Evolutionary conservation across 352 stramenopile species (phyloP).

Genomic region (Phytophthora foliorum): DNA sequence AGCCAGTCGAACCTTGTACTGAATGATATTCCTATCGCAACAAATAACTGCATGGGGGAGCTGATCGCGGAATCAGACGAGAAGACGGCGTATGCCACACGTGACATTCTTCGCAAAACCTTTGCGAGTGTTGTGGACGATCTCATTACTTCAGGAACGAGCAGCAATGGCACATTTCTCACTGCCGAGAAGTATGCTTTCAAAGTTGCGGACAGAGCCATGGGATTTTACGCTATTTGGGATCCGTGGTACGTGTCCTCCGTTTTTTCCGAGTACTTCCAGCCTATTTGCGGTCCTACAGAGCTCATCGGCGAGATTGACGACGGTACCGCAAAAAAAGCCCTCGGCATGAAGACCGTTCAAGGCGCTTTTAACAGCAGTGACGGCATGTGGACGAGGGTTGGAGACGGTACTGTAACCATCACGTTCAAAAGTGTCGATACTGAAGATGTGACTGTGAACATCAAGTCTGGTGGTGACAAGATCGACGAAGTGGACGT

Average conservation of each 20-base stretch:
- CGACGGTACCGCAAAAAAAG: slow-evolving; percentile 49
- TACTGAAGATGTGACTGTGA: slow-evolving; percentile 43
- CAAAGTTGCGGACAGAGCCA: slow-evolving; percentile 49
- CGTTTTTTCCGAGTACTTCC: slow-evolving; percentile 54
- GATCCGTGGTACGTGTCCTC: slow-evolving; percentile 54
- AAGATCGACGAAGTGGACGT: slow-evolving; percentile 45
- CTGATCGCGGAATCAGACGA: slow-evolving; percentile 32
- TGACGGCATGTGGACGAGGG: slow-evolving; percentile 43
- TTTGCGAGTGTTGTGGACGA: slow-evolving; percentile 53
- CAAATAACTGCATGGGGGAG: slow-evolving; percentile 50
- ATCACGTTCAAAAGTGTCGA: slow-evolving; percentile 52
- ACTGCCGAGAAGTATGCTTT: slow-evolving; percentile 45
- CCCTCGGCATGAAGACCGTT: slow-evolving; percentile 49
- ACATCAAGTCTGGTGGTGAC: slow-evolving; percentile 50
- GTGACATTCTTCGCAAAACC: slow-evolving; percentile 59
- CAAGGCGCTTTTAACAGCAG: slow-evolving; percentile 52
- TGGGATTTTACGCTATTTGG: slow-evolving; percentile 52
- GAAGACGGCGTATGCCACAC: slow-evolving; percentile 33
- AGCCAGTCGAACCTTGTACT: slow-evolving; percentile 56
- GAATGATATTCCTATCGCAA: slow-evolving; percentile 59
- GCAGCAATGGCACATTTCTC: slow-evolving; percentile 42
- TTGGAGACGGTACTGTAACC: slow-evolving; percentile 39
- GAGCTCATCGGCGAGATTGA: slow-evolving; percentile 55
- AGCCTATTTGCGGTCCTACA: slow-evolving; percentile 56
- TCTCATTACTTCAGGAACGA: slow-evolving; percentile 49